These are phyloP conservation scores for Pestalotiopsis sp. DNA, from an alignment of 2,329 filamentous ascomycete species.

Conservation along the genomic window DNA sequence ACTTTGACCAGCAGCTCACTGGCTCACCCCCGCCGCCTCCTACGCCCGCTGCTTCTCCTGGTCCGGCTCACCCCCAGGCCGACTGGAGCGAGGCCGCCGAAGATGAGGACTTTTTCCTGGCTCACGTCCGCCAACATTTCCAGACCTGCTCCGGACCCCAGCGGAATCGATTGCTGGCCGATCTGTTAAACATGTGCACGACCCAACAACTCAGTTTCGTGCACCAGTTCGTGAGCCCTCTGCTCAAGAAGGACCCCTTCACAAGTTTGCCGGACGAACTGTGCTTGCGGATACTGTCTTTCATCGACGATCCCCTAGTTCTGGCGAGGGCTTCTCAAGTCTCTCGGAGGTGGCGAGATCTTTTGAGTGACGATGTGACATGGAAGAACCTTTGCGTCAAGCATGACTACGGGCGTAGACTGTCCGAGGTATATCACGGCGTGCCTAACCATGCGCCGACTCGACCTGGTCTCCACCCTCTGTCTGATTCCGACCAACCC, in stretches of 20 bases:
- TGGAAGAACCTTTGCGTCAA: constrained; percentile 98
- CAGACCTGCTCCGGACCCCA: constrained; percentile 75
- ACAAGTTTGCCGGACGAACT: constrained; percentile 89
- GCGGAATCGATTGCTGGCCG: constrained; percentile 80
- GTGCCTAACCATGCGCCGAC: constrained; percentile 32
- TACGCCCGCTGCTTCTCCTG: constrained; percentile 67
- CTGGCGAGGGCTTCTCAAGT: constrained; percentile 93
- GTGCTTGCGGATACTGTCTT: constrained; percentile 88
- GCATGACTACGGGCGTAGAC: constrained; percentile 76
- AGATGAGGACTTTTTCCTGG: constrained; percentile 80
- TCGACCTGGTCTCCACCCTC: constrained; percentile 33
- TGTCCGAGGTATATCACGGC: constrained; percentile 52
- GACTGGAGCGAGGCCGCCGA: constrained; percentile 80
- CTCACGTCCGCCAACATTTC: constrained; percentile 80
- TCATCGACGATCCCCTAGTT: constrained; percentile 95
- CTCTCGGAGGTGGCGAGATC: constrained; percentile 90
- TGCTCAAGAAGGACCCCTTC: constrained; percentile 96
- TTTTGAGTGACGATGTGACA: constrained; percentile 94
- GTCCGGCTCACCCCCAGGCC: constrained; percentile 61
- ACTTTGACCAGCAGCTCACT: constrained; percentile 64
- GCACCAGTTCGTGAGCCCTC: constrained; percentile 90
- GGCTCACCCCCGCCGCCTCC: constrained; percentile 67
- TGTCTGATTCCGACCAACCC: constrained; percentile 34
- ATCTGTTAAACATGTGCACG: constrained; percentile 90
- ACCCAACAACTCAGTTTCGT: constrained; percentile 96